A percentile compares a stretch with the other conserved stretches of the same genome.
Conservation (phyloP, 352 stramenopile genomes). For the Thalassiosira livingstoniorum region DNA sequence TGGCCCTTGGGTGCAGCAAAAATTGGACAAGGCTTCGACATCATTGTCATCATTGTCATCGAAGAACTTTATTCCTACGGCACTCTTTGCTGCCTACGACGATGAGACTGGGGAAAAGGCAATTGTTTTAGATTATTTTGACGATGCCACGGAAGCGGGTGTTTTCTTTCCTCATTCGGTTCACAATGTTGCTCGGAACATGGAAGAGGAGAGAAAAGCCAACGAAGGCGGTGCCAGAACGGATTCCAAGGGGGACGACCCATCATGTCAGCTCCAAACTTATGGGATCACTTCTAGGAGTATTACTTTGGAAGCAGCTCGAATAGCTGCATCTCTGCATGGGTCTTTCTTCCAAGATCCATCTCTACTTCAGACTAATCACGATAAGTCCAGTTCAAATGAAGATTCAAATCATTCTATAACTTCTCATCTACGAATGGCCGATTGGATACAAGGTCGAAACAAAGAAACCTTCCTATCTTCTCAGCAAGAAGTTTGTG, state of each 20-base stretch:
- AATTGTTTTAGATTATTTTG: conserved; percentile 28
- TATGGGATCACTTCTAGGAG: neutral
- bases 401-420: neutral
- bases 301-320: conserved; percentile 33
- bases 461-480: conserved; percentile 13
- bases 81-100: conserved; percentile 28
- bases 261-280: too few relatives aligned
- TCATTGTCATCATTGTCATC: neutral
- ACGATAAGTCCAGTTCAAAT: too few relatives aligned
- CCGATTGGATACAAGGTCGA: conserved; percentile 30
- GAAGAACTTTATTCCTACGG: conserved; percentile 18
- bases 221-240: too few relatives aligned
- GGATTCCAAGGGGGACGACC: too few relatives aligned
- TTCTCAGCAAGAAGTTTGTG: conserved; percentile 31
- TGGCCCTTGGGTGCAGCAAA: conserved; percentile 22
- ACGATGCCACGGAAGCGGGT: conserved; percentile 14
- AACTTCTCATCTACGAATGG: conserved; percentile 16
- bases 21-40: conserved; percentile 12
- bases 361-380: conserved; percentile 23
- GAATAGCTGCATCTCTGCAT: conserved; percentile 25
- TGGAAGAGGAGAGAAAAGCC: neutral
- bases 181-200: conserved; percentile 29
- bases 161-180: conserved; percentile 27
- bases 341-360: conserved; percentile 21
- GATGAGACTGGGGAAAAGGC: conserved; percentile 20